Base-by-base conservation (phyloP, 2,329 filamentous ascomycete genomes). In the Colletotrichum cordylinicola region DNA sequence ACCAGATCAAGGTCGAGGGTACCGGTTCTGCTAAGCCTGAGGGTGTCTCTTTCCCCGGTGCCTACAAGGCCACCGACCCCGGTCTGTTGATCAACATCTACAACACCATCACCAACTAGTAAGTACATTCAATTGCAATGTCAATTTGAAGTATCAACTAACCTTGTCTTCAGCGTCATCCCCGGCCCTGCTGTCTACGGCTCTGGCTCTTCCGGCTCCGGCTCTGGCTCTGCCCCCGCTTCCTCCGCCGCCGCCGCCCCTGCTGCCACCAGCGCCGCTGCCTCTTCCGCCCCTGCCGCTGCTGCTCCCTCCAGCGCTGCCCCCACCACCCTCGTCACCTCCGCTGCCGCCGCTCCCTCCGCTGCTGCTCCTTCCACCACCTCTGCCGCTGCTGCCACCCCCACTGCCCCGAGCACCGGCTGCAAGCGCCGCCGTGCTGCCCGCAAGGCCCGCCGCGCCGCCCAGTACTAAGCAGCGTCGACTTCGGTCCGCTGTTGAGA, bases 61-160 rank as follows among this genome's bases (percentile, higher is more conserved):
- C 72, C 6, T 78, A 78, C 72, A 75, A 77, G 75, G 77, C 77
- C 66, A 72, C 70, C 10, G 86, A 89, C 78, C 86, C 87, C 0
- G 88, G 88, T 18, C 86, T 89, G 76, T 82, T 85, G 39, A 82
- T 89, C 79, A 88, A 88, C 81, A 89, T 70, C 67, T 70, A 79
- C 78, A 58, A 82, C 79, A 29, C 69, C 61, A 72, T 75, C 68
- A 2, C 55, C 67, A 55, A 69, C 67, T 78, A 78, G 61, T 64
- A 64, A 27, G 61, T 62, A 8, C n/a, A 62, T 15, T 8, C 18
- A 4, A 15, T 35, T 8, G 4, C 18, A 24, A 5, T 3, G 10
- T n/a, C 3, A 10, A 60, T 1, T 33, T 16, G 10, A 1, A 21
- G 8, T 12, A 4, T 8, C 18, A 6, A 3, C 61, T 64, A 39